Conservation (phyloP, 1,139 yeast genomes). For the Yamadazyma kanchanaburiensis region DNA sequence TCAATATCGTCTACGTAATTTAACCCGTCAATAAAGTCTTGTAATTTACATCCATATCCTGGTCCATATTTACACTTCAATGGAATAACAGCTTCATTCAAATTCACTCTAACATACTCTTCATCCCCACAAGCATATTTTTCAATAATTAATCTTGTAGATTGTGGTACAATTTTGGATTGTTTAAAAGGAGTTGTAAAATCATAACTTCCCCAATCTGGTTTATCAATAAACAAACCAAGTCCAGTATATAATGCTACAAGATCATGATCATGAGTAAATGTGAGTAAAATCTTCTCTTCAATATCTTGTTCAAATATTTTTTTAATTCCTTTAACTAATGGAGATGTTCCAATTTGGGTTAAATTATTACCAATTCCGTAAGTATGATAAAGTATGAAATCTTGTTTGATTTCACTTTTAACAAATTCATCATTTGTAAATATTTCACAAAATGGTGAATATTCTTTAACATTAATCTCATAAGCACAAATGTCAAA, state of each 20-base stretch:
- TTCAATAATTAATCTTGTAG: constrained; percentile 51
- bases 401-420: constrained; percentile 41
- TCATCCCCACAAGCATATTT: constrained; percentile 39
- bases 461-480: constrained; percentile 45
- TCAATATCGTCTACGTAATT: constrained; percentile 1
- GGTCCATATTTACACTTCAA: constrained; percentile 52
- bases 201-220: constrained; percentile 24
- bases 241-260: constrained; percentile 48
- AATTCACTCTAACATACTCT: constrained; percentile 43
- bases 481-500: constrained; percentile 54
- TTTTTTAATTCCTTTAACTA: constrained; percentile 45
- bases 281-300: constrained; percentile 41
- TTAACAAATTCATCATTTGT: constrained; percentile 46
- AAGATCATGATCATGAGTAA: constrained; percentile 61
- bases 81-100: constrained; percentile 60
- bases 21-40: constrained; percentile 29
- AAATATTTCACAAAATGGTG: constrained; percentile 49
- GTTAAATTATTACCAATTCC: constrained; percentile 51
- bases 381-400: constrained; percentile 41
- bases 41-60: constrained; percentile 52
- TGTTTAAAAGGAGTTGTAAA: constrained; percentile 43
- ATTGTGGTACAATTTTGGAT: constrained; percentile 54
- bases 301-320: constrained; percentile 30
- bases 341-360: constrained; percentile 42
- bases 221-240: constrained; percentile 36